Base-by-base conservation (phyloP, 73 alveolate species). In the Halteria grandinella region DNA sequence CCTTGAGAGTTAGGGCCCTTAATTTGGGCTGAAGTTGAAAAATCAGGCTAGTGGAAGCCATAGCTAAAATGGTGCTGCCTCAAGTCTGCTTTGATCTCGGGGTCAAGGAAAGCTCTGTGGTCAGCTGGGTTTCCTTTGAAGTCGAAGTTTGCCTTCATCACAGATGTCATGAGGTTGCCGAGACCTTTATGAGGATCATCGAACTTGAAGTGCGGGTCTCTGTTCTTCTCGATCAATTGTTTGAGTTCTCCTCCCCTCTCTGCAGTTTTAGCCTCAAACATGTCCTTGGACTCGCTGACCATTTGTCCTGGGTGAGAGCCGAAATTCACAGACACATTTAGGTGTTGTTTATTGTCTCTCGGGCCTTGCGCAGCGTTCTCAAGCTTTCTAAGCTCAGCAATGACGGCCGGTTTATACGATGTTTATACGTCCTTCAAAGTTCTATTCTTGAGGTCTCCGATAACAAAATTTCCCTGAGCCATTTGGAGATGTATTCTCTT, bases 101-200 rank as follows among this genome's bases (percentile, higher is more conserved):
- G 55, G 36, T 57, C 78, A 40, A 62, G 20, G 27, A 1, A 20
- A 24, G 49, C 27, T 36, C 57, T 36, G 45, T 25, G 23, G 36
- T 41, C 60, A 11, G 54, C 21, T 39, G 78, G 63, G 28, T 41
- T 62, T 8, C 60, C 78, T 52, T 62, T 62, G 27, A 15, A 62
- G 25, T 62, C 60, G 41, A 21, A 41, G 14, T 6, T 8, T 3
- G 40, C 14, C 27, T 62, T 62, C 5, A 7, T 2, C 25, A 62
- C 62, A 6, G 78, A 10, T 41, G 78, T 62, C 63, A 41, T 34
- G n/a, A n/a, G n/a, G n/a, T n/a, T n/a, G n/a, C n/a, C n/a, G n/a
- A n/a, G n/a, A n/a, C n/a, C n/a, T 39, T 62, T 60, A 17, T 62
- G 78, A 14, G 47, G 15, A 62, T 62, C 62, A 17, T 60, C 78